These are phyloP conservation scores for Rosa rugosa DNA, from an alignment of 306 rosid genomes.

Conservation along the genomic window DNA sequence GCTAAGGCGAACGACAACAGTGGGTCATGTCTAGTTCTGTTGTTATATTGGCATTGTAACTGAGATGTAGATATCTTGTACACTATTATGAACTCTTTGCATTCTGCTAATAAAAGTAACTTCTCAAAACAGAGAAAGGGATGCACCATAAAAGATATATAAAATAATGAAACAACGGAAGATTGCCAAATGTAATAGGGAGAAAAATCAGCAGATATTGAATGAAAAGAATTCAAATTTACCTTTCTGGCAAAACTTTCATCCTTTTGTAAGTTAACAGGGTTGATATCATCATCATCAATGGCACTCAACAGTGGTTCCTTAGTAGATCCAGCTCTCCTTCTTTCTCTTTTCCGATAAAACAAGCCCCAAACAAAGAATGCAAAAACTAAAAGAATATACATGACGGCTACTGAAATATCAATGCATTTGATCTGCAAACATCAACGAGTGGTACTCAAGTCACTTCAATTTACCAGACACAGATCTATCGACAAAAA, in stretches of 20 bases:
- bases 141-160: not conserved
- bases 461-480: constrained; percentile 21
- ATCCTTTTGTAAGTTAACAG: constrained; percentile 39
- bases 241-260: constrained; percentile 50
- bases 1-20: not conserved
- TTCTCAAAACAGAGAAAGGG: not conserved
- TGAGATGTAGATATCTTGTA: not conserved
- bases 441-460: constrained; percentile 30
- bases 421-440: constrained; percentile 84
- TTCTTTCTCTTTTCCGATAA: constrained; percentile 56
- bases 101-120: not conserved
- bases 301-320: constrained; percentile 69
- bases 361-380: constrained; percentile 75
- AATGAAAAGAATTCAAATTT: constrained; percentile 19
- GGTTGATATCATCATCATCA: constrained; percentile 38
- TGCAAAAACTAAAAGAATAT: constrained; percentile 54
- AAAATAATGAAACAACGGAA: not conserved
- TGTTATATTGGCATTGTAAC: not conserved
- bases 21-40: not conserved
- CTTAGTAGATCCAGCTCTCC: constrained; percentile 36
- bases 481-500: not conserved
- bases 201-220: not conserved
- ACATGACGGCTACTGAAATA: constrained; percentile 59
- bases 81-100: not conserved
- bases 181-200: constrained; percentile 3